A percentile compares a stretch with the other conserved stretches of the same genome.
Evolutionary conservation across 371 early-diverging fungal genomes (phyloP).

Genomic region (Mortierella sp.): DNA sequence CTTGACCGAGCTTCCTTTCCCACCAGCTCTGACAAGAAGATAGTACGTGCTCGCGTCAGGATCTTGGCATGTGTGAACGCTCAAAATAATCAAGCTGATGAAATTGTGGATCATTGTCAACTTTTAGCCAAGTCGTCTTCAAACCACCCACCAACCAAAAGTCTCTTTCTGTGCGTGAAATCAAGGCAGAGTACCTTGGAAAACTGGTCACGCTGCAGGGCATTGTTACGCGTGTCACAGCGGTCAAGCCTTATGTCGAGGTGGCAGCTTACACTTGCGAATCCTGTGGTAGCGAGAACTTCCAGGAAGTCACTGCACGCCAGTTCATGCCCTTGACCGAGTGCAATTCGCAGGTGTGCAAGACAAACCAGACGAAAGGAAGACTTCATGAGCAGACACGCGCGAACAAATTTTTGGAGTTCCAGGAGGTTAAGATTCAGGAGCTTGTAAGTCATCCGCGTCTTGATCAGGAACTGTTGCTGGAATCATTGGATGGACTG

Average conservation of each 20-base stretch:
- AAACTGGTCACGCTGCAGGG: slow-evolving; percentile 92
- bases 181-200: slow-evolving; percentile 89
- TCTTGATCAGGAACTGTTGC: neutral
- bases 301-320: slow-evolving; percentile 91
- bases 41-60: slow-evolving; percentile 68
- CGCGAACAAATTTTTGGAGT: slow-evolving; percentile 93
- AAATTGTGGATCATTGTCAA: neutral
- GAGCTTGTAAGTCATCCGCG: slow-evolving; percentile 76
- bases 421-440: slow-evolving; percentile 96
- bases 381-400: slow-evolving; percentile 94
- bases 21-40: slow-evolving; percentile 85
- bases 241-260: slow-evolving; percentile 93
- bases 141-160: slow-evolving; percentile 75
- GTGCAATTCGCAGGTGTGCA: slow-evolving; percentile 91
- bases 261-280: slow-evolving; percentile 98
- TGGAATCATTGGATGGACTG: neutral
- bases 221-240: slow-evolving; percentile 96
- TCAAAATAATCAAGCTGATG: neutral
- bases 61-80: slow-evolving; percentile 4
- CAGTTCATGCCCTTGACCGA: slow-evolving; percentile 90
- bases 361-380: slow-evolving; percentile 86
- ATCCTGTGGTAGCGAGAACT: slow-evolving; percentile 96
- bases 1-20: slow-evolving; percentile 64
- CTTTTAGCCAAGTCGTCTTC: slow-evolving; percentile 79
- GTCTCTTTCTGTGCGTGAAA: slow-evolving; percentile 87